These are phyloP conservation scores for Chalciporus pseudorubinellus DNA, from an alignment of 768 basidiomycete species.

Conservation along the genomic window DNA sequence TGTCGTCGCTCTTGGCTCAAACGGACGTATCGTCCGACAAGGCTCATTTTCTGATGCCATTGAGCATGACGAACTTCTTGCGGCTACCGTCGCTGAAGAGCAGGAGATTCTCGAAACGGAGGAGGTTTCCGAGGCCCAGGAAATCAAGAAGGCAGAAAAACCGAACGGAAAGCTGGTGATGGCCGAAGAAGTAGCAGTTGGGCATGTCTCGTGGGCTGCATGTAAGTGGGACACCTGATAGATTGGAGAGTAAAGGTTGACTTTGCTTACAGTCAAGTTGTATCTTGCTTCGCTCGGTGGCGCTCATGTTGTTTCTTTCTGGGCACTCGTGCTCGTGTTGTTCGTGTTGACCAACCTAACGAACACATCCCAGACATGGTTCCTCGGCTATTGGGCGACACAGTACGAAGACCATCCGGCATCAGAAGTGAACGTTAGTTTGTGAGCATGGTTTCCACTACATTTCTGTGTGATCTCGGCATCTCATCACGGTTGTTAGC, in stretches of 20 bases:
- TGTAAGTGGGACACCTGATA: slow-evolving; percentile 25
- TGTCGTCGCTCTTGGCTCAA: slow-evolving; percentile 51
- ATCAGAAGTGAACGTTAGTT: slow-evolving; percentile 33
- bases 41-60: slow-evolving; percentile 51
- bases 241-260: too few relatives aligned
- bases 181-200: slow-evolving; percentile 60
- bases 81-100: slow-evolving; percentile 14
- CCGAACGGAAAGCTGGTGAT: slow-evolving; percentile 56
- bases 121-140: slow-evolving; percentile 17
- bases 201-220: slow-evolving; percentile 54
- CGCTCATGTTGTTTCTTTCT: slow-evolving; percentile 26
- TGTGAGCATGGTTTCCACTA: slow-evolving; percentile 27
- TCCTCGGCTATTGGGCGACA: slow-evolving; percentile 44
- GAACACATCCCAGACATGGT: slow-evolving; percentile 36
- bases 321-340: slow-evolving; percentile 25
- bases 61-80: slow-evolving; percentile 37
- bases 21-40: slow-evolving; percentile 51
- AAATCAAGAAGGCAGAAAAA: slow-evolving; percentile 15
- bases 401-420: slow-evolving; percentile 37
- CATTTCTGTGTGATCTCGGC: background rate
- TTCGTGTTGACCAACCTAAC: slow-evolving; percentile 24
- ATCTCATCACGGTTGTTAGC: slow-evolving; percentile 27
- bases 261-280: slow-evolving; percentile 24
- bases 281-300: slow-evolving; percentile 27
- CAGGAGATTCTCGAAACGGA: slow-evolving; percentile 8